phyloP scores from a whole-genome alignment of 805 yeast species.

The Candida alai region DNA sequence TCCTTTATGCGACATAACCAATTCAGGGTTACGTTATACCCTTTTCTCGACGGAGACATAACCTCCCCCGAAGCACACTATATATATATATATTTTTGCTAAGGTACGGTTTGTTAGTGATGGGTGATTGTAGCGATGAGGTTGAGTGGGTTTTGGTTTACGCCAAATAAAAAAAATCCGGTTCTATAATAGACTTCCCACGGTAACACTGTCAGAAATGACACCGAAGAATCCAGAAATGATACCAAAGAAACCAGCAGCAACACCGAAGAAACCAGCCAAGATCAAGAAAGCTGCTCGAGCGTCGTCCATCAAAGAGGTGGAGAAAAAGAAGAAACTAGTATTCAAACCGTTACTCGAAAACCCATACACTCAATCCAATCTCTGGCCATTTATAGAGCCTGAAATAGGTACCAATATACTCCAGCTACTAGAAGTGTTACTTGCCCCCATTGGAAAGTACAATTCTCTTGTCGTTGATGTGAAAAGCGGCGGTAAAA shows the following conservation, averaged over 20 bases:
- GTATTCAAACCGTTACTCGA: constrained; percentile 64
- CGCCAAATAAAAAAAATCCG: not conserved
- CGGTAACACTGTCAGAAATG: not conserved
- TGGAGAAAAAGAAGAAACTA: constrained; percentile 49
- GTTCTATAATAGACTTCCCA: not conserved
- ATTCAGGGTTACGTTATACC: too few relatives aligned
- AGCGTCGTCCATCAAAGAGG: constrained; percentile 40
- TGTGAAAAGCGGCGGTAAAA: constrained; percentile 3
- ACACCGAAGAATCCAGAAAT: constrained; percentile 1
- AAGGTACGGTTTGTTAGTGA: too few relatives aligned
- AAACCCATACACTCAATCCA: constrained; percentile 54
- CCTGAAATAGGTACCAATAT: constrained; percentile 34
- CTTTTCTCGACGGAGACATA: too few relatives aligned
- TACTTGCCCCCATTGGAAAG: constrained; percentile 30
- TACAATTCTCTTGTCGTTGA: constrained; percentile 15
- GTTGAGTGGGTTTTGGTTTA: too few relatives aligned
- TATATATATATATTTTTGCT: too few relatives aligned
- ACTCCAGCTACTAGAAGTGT: constrained; percentile 29
- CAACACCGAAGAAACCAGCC: too few relatives aligned
- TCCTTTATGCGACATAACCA: too few relatives aligned
- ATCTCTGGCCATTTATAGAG: constrained; percentile 38
- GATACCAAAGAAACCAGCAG: too few relatives aligned
- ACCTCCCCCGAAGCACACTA: too few relatives aligned
- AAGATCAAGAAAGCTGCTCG: constrained; percentile 6
- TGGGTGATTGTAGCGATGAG: too few relatives aligned